These are phyloP conservation scores for Candida maris DNA, from an alignment of 805 yeast genomes.

Conservation along the genomic window DNA sequence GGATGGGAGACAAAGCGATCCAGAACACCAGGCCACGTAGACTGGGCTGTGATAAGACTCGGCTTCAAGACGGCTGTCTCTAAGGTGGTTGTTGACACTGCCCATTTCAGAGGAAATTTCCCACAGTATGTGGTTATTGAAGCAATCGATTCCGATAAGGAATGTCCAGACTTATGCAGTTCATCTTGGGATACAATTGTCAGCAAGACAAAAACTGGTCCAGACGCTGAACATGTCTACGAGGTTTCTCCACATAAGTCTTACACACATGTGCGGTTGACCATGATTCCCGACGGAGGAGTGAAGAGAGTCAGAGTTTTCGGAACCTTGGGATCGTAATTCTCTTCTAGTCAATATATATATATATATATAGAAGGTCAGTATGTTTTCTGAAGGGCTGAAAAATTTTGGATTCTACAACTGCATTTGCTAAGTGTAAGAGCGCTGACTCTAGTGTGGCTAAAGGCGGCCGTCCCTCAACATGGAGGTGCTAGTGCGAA, in stretches of 20 bases:
- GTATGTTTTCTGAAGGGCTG: too few relatives aligned
- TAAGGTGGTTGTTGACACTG: constrained; percentile 78
- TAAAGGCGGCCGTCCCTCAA: too few relatives aligned
- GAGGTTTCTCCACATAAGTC: constrained; percentile 29
- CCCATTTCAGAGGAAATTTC: constrained; percentile 91
- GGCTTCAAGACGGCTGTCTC: constrained; percentile 62
- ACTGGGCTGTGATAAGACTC: constrained; percentile 84
- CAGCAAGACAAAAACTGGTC: constrained; percentile 66
- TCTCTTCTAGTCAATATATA: too few relatives aligned
- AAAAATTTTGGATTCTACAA: too few relatives aligned
- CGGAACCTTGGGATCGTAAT: constrained; percentile 44
- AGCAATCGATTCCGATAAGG: constrained; percentile 41
- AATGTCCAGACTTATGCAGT: constrained; percentile 39
- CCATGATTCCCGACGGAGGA: constrained; percentile 96
- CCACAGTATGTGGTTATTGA: constrained; percentile 78
- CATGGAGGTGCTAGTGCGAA: constrained; percentile 24
- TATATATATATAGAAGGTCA: too few relatives aligned
- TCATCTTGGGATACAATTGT: constrained; percentile 63
- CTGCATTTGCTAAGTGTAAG: too few relatives aligned
- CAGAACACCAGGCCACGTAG: constrained; percentile 76
- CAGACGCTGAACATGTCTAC: constrained; percentile 75
- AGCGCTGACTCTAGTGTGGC: too few relatives aligned
- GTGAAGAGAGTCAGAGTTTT: constrained; percentile 84
- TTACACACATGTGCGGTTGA: constrained; percentile 69
- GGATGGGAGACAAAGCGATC: constrained; percentile 98